Percentiles rank a stretch among this genome's conserved stretches.
Conservation (phyloP, 140 eudicot species). For the Erigeron philadelphicus region DNA sequence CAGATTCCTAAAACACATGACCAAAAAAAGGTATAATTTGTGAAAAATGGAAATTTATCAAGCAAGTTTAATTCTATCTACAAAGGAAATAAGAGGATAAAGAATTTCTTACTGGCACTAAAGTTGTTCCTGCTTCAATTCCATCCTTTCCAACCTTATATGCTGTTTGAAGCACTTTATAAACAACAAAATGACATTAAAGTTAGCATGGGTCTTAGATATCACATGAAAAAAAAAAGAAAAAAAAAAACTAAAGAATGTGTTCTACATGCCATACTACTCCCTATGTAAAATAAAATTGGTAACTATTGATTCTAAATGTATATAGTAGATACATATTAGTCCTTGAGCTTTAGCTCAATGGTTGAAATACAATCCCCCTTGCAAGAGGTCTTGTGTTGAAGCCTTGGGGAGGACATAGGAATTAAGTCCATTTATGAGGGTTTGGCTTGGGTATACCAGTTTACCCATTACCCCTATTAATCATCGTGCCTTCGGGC, state of each 20-base stretch:
- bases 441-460: too few species aligned
- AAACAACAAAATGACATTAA: conserved; percentile 10
- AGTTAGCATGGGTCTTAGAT: conserved; percentile 9
- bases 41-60: not conserved
- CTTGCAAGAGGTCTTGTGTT: too few species aligned
- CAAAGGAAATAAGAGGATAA: not conserved
- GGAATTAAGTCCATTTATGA: too few species aligned
- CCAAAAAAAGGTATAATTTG: not conserved
- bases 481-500: too few species aligned
- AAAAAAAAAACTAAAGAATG: not conserved
- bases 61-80: conserved; percentile 2
- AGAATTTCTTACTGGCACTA: conserved; percentile 73
- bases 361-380: too few species aligned
- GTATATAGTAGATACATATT: not conserved
- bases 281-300: not conserved
- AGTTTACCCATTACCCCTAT: too few species aligned
- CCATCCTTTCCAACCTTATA: conserved; percentile 81
- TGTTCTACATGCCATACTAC: not conserved
- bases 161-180: conserved; percentile 57
- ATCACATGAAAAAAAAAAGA: conserved; percentile 3
- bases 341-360: too few species aligned
- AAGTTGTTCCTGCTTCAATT: conserved; percentile 80
- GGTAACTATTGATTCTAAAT: not conserved
- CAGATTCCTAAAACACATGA: conserved; percentile 41
- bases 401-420: too few species aligned